Conservation (phyloP, 306 rosid species). For the Carpinus viminea region DNA sequence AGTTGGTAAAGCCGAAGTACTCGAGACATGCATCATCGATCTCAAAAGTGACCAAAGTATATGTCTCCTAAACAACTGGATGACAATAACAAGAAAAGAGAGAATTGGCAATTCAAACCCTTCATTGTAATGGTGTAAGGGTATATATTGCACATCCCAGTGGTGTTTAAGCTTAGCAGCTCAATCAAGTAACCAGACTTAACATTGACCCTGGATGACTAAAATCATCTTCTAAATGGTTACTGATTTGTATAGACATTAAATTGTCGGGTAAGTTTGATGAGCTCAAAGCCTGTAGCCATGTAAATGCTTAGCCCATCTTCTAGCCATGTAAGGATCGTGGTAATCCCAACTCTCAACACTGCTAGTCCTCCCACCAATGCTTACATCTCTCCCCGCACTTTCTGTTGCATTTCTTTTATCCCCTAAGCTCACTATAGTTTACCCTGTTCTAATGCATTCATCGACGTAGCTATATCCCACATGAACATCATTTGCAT, state of each 20-base stretch:
- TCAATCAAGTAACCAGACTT: not conserved
- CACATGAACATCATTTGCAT: conserved; percentile 53
- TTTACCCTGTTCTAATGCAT: conserved; percentile 70
- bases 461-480: conserved; percentile 70
- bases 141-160: not conserved
- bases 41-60: not conserved
- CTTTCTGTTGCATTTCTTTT: conserved; percentile 35
- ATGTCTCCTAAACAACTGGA: not conserved
- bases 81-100: not conserved
- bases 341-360: conserved; percentile 91
- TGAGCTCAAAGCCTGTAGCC: conserved; percentile 15
- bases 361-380: conserved; percentile 61
- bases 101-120: not conserved
- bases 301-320: conserved; percentile 98
- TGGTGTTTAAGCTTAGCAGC: conserved; percentile 12
- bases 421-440: conserved; percentile 56
- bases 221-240: too few species aligned
- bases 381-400: conserved; percentile 40
- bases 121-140: not conserved
- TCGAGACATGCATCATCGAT: too few species aligned
- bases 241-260: too few species aligned
- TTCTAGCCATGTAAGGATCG: conserved; percentile 92
- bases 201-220: too few species aligned
- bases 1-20: too few species aligned
- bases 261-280: too few species aligned